Conservation (phyloP, 2,329 filamentous ascomycete species). For the Amauroascus verrucosus region DNA sequence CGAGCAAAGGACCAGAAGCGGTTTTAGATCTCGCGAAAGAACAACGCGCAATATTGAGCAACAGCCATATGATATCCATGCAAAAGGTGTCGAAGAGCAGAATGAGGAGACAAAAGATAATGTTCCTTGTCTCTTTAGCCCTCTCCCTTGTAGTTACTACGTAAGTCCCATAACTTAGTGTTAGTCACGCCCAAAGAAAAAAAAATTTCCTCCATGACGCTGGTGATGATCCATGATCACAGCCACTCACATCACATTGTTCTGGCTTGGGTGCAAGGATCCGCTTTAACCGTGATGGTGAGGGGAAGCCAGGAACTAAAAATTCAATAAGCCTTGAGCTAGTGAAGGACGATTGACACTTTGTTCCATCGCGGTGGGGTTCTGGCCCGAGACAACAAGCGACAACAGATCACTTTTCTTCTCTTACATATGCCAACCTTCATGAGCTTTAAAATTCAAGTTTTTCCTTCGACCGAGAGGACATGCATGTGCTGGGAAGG, state of each 20-base stretch:
- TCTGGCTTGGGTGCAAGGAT: background rate
- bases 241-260: conserved; percentile 2
- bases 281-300: conserved; percentile 5
- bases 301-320: background rate
- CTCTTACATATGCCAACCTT: background rate
- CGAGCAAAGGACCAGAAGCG: background rate
- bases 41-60: background rate
- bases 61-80: background rate
- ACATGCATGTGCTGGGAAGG: background rate
- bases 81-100: background rate
- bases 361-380: background rate
- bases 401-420: background rate
- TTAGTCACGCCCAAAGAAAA: background rate
- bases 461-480: background rate
- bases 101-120: background rate
- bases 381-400: background rate
- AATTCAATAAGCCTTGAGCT: background rate
- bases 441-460: background rate
- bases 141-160: background rate
- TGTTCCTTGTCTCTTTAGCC: background rate
- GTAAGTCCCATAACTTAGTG: background rate
- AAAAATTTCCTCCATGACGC: conserved; percentile 1
- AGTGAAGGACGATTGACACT: background rate
- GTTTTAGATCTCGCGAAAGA: background rate
- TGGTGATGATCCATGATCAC: background rate